Percentiles rank a stretch among this genome's conserved stretches.
phyloP scores from a whole-genome alignment of 768 basidiomycete genomes.

The Suillus decipiens region DNA sequence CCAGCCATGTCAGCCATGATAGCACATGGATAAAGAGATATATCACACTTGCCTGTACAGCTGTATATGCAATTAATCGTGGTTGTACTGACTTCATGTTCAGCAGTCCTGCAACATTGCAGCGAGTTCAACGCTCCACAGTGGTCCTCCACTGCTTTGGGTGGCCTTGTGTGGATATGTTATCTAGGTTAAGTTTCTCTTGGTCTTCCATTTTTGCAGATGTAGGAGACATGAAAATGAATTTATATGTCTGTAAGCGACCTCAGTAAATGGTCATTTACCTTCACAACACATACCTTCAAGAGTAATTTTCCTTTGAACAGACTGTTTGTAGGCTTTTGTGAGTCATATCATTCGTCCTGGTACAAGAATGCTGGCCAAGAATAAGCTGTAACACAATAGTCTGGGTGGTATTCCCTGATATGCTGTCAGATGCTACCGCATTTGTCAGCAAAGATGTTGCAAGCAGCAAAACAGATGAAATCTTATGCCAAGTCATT shows the following conservation, averaged over 20 bases:
- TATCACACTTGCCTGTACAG: constrained; percentile 24
- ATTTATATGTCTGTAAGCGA: constrained; percentile 15
- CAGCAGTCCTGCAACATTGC: constrained; percentile 13
- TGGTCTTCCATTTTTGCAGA: constrained; percentile 12
- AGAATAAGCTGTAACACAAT: constrained; percentile 14
- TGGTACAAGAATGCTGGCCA: constrained; percentile 26
- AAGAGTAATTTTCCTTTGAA: constrained; percentile 21
- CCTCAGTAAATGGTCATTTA: neutral
- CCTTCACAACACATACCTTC: constrained; percentile 13
- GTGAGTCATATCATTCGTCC: constrained; percentile 9
- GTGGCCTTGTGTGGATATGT: too few relatives aligned
- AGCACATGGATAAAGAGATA: constrained; percentile 2
- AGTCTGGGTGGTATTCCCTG: constrained; percentile 18
- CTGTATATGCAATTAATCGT: constrained; percentile 24
- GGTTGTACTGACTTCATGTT: constrained; percentile 20
- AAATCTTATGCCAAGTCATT: constrained; percentile 4
- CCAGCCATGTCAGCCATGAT: too few relatives aligned
- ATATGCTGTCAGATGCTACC: constrained; percentile 9
- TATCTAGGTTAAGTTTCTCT: neutral
- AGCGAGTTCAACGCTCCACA: constrained; percentile 10
- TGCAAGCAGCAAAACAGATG: too few relatives aligned
- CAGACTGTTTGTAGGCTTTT: constrained; percentile 18
- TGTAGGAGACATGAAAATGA: constrained; percentile 22
- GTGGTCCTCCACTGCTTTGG: neutral
- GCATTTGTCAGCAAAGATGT: neutral